Evolutionary conservation across 2,329 filamentous ascomycete species (phyloP).

Genomic region (Colletotrichum orchidophilum): DNA sequence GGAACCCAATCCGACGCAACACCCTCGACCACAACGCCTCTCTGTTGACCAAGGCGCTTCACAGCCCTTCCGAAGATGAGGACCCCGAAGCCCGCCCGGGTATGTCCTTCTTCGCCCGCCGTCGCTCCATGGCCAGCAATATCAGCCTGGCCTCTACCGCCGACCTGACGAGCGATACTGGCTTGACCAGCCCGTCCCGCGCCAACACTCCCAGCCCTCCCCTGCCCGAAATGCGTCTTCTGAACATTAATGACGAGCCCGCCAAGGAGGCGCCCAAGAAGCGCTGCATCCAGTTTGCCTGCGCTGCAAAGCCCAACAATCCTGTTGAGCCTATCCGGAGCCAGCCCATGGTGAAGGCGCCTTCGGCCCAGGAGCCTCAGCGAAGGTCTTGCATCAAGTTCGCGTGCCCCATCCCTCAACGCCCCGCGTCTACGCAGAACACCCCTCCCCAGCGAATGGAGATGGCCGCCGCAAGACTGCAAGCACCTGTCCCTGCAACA

Average conservation of each 20-base stretch:
- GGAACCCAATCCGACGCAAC: constrained; percentile 57
- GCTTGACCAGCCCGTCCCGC: constrained; percentile 87
- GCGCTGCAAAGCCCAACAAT: constrained; percentile 66
- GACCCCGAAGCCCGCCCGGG: constrained; percentile 48
- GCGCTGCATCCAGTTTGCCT: constrained; percentile 93
- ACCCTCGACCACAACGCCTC: constrained; percentile 73
- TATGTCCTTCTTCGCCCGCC: constrained; percentile 50
- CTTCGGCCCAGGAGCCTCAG: constrained; percentile 49
- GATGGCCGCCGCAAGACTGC: constrained; percentile 18
- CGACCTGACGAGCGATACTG: constrained; percentile 94
- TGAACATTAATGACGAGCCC: constrained; percentile 46
- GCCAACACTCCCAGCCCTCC: constrained; percentile 91
- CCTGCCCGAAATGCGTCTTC: constrained; percentile 66
- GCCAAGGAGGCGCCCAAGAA: constrained; percentile 63
- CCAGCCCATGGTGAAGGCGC: constrained; percentile 43
- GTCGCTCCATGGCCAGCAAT: constrained; percentile 80
- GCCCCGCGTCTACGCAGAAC: constrained; percentile 54
- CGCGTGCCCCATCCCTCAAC: constrained; percentile 66
- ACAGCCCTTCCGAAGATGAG: constrained; percentile 71
- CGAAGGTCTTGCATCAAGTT: constrained; percentile 78
- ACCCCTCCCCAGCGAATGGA: constrained; percentile 44
- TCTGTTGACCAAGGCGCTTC: constrained; percentile 85
- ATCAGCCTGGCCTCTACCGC: constrained; percentile 84
- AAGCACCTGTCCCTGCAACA: constrained; percentile 32
- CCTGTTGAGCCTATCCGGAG: constrained; percentile 41